A percentile compares a stretch with the other conserved stretches of the same genome.
Conservation (phyloP, 2,329 filamentous ascomycete species). For the Kalmusia sp. region DNA sequence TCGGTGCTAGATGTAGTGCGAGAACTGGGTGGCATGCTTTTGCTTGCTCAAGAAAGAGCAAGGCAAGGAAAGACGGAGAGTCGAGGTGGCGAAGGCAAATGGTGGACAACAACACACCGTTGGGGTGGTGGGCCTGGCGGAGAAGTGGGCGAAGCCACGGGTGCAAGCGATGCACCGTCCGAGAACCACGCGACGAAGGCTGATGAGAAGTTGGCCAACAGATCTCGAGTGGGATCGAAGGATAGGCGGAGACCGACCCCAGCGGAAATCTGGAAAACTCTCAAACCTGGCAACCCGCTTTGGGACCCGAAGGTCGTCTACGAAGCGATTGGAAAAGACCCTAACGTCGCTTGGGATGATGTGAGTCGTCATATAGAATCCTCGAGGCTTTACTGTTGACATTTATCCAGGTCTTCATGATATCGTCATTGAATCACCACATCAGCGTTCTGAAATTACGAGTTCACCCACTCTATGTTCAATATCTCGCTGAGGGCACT, state of each 20-base stretch:
- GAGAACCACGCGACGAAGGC: constrained; percentile 36
- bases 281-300: constrained; percentile 57
- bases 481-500: constrained; percentile 58
- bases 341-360: constrained; percentile 58
- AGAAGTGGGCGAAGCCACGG: constrained; percentile 47
- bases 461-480: constrained; percentile 63
- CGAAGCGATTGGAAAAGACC: constrained; percentile 62
- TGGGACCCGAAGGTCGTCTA: constrained; percentile 66
- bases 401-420: constrained; percentile 62
- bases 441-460: constrained; percentile 65
- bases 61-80: constrained; percentile 60
- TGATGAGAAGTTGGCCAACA: constrained; percentile 43
- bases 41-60: constrained; percentile 66
- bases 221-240: constrained; percentile 36
- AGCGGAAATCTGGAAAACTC: constrained; percentile 60
- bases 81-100: constrained; percentile 62
- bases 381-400: constrained; percentile 16
- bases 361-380: constrained; percentile 49
- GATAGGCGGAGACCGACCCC: constrained; percentile 52
- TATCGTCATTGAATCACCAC: constrained; percentile 69
- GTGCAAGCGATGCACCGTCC: constrained; percentile 28
- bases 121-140: constrained; percentile 64
- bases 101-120: constrained; percentile 65
- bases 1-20: constrained; percentile 60
- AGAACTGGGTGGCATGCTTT: constrained; percentile 64